These are phyloP conservation scores for Melampsora larici-populina DNA, from an alignment of 1,284 basidiomycete species.

Conservation along the genomic window DNA sequence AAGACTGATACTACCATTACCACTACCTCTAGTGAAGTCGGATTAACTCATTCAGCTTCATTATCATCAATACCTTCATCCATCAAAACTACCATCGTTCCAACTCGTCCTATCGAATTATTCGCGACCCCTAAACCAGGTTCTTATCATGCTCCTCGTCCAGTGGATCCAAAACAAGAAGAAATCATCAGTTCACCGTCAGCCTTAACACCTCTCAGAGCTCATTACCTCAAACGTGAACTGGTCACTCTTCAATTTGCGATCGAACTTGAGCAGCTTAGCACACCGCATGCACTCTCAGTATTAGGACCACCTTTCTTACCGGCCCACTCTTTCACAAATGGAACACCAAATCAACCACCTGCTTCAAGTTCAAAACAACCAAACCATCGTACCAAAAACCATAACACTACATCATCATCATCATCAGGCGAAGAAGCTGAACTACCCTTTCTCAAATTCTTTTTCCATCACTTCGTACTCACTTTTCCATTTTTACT, in stretches of 20 bases:
- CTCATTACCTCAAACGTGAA: slow-evolving; percentile 94
- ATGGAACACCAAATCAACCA: slow-evolving; percentile 45
- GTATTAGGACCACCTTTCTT: slow-evolving; percentile 81
- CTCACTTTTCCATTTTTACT: slow-evolving; percentile 89
- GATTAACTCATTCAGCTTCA: too few species aligned
- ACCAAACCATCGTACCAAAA: not conserved
- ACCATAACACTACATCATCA: not conserved
- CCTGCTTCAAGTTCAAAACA: slow-evolving; percentile 30
- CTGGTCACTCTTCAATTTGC: slow-evolving; percentile 79
- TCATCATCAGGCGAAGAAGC: not conserved
- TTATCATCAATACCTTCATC: too few species aligned
- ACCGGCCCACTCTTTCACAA: slow-evolving; percentile 54
- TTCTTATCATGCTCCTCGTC: too few species aligned
- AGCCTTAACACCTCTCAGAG: slow-evolving; percentile 73
- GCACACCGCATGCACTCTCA: slow-evolving; percentile 69
- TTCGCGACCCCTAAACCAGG: too few species aligned
- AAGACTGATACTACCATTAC: too few species aligned
- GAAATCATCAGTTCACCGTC: slow-evolving; percentile 17
- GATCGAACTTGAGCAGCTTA: slow-evolving; percentile 70
- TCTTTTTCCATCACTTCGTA: slow-evolving; percentile 83
- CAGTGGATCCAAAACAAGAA: not conserved
- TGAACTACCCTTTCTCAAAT: slow-evolving; percentile 73
- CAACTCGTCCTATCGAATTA: too few species aligned
- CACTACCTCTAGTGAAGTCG: too few species aligned
- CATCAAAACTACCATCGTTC: too few species aligned